phyloP scores from a whole-genome alignment of 345 rosid species.

The Abelmoschus esculentus region DNA sequence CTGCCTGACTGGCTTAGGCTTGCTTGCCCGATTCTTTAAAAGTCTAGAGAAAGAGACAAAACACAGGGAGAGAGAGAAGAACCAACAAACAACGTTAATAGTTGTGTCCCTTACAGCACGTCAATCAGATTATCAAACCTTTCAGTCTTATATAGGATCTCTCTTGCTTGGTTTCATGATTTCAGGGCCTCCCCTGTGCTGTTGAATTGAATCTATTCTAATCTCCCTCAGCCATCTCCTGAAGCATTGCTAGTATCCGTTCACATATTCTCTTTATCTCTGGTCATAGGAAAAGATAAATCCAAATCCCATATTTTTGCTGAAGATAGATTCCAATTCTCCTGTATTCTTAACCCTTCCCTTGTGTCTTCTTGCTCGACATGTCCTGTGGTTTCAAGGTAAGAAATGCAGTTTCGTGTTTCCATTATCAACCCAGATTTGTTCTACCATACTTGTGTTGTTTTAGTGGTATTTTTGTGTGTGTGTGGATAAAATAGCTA shows the following conservation, averaged over 20 bases:
- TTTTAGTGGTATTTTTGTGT: background rate
- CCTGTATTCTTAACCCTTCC: background rate
- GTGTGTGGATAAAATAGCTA: background rate
- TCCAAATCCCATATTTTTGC: background rate
- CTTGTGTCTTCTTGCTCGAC: background rate
- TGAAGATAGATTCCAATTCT: slow-evolving; percentile 2
- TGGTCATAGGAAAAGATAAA: background rate
- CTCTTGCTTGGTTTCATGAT: background rate
- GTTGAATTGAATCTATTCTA: background rate
- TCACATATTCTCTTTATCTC: background rate
- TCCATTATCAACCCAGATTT: background rate
- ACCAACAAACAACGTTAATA: slow-evolving; percentile 1
- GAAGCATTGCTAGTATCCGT: background rate
- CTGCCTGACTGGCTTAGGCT: background rate
- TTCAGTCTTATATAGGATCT: background rate
- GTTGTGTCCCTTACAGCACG: background rate
- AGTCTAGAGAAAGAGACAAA: background rate
- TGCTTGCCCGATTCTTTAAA: background rate
- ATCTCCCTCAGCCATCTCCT: background rate
- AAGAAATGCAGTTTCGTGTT: background rate
- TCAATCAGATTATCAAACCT: slow-evolving; percentile 4
- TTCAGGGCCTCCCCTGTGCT: background rate
- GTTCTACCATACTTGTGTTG: background rate
- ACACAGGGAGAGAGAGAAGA: background rate
- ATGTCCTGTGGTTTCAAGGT: slow-evolving; percentile 12